Percentiles rank a stretch among this genome's conserved stretches.
Evolutionary conservation across 2,329 filamentous ascomycete genomes (phyloP).

Genomic region (Cercospora sojina): DNA sequence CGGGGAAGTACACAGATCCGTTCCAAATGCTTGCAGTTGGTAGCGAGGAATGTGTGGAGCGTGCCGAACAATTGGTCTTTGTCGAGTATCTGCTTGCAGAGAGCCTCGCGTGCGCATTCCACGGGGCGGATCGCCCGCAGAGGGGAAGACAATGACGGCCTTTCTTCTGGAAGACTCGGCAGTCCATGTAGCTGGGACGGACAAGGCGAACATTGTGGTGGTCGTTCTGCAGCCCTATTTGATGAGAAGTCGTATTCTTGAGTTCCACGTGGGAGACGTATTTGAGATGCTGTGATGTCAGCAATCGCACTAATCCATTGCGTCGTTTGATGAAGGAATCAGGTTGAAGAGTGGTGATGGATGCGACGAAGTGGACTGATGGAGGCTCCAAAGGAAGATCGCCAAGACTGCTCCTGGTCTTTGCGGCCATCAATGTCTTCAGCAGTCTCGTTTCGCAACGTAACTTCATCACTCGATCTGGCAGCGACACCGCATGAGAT

Average conservation of each 20-base stretch:
- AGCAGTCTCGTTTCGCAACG: not conserved
- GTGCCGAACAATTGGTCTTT: conserved; percentile 22
- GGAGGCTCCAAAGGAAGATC: not conserved
- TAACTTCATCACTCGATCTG: not conserved
- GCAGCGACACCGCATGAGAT: not conserved
- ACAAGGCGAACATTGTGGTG: not conserved
- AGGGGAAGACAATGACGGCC: conserved; percentile 7
- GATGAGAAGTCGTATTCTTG: not conserved
- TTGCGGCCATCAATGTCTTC: not conserved
- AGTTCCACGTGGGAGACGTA: not conserved
- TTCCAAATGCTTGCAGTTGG: conserved; percentile 26
- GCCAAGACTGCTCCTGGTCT: not conserved
- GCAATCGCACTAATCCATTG: not conserved
- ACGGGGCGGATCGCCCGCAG: not conserved
- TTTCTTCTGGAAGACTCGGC: conserved; percentile 7
- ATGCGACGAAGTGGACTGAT: not conserved
- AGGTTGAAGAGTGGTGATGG: not conserved
- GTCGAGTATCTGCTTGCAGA: conserved; percentile 28
- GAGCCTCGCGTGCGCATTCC: conserved; percentile 21
- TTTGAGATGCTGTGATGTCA: not conserved
- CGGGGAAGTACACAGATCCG: conserved; percentile 16
- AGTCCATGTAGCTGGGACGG: not conserved
- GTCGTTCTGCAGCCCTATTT: not conserved
- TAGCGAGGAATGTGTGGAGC: conserved; percentile 31
- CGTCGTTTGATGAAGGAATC: not conserved